Conservation (phyloP, 116 monocot genomes). For the Papilionanthe hybrid region DNA sequence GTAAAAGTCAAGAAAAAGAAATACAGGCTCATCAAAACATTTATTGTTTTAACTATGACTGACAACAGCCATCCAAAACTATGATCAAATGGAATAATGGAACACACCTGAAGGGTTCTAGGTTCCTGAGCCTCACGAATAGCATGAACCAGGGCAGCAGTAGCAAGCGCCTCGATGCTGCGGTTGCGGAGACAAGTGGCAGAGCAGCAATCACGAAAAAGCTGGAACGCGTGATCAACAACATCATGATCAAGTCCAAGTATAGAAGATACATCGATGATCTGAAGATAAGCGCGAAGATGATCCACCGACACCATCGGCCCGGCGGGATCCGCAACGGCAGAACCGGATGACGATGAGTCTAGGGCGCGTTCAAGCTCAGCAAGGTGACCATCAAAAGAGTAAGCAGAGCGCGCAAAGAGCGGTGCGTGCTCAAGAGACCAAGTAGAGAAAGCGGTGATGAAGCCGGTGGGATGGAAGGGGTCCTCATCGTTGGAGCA, state of each 20-base stretch:
- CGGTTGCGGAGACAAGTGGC: slow-evolving; percentile 84
- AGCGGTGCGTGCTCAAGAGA: slow-evolving; percentile 67
- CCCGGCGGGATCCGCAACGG: slow-evolving; percentile 24
- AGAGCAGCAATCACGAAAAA: slow-evolving; percentile 88
- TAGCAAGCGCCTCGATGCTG: slow-evolving; percentile 90
- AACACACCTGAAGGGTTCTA: slow-evolving; percentile 79
- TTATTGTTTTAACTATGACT: not conserved
- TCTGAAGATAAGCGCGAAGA: slow-evolving; percentile 89
- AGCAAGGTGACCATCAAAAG: slow-evolving; percentile 82
- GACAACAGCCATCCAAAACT: not conserved
- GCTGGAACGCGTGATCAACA: slow-evolving; percentile 82
- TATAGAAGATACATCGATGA: slow-evolving; percentile 80
- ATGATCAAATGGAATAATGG: not conserved
- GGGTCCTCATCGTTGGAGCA: slow-evolving; percentile 42
- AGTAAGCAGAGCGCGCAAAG: slow-evolving; percentile 51
- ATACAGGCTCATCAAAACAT: not conserved
- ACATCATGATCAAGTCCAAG: slow-evolving; percentile 76
- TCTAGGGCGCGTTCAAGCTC: slow-evolving; percentile 90
- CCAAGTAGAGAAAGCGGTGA: slow-evolving; percentile 88
- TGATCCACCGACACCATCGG: slow-evolving; percentile 76
- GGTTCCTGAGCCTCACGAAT: slow-evolving; percentile 95
- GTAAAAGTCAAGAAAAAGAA: not conserved
- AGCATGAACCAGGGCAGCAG: slow-evolving; percentile 95
- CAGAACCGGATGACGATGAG: slow-evolving; percentile 16
- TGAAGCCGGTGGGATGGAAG: slow-evolving; percentile 81